Evolutionary conservation across 2,329 filamentous ascomycete species (phyloP), one percentile per base, ranked within the genome.

Genomic region (Akanthomyces muscarius): DNA sequence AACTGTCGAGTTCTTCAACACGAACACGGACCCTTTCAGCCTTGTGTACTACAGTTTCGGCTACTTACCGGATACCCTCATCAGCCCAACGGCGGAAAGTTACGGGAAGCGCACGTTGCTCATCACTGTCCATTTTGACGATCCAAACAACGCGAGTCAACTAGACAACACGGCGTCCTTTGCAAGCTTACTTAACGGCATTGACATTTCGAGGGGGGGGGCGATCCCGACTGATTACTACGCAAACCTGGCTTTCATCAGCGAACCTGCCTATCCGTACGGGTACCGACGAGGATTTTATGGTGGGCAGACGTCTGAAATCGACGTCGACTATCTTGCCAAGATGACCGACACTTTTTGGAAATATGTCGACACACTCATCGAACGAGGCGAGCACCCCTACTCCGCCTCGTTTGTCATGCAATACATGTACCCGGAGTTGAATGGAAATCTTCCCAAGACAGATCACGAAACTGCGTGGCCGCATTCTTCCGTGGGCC

Each of bases 1-100:
- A n/a, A 54, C 55, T 5, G 62, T 59, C 8, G 62, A 58, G 4
- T 63, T 58, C 18, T 63, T 63, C 48, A 36, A 47, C 4, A 38
- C 45, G 10, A 63, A 63, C 42, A 16, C 53, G 8, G 62, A 63
- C 36, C 62, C 62, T 0, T 63, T 63, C 42, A 59, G 54, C 30
- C 41, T 59, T 16, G 41, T 63, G 4, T 63, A 63, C 33, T 63
- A 63, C 41, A 63, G 62, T 28, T 63, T 59, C 11, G 62, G 62
- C 4, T 59, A 30, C 28, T 28, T 63, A 21, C 62, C 62, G 3
- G n/a, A 30, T 16, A 54, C 21, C 8, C 41, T 63, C 18, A 7
- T 4, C 6, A 48, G 42, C 23, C 47, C 54, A 5, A 63, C 23
- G n/a, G 38, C 41, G 30, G 54, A 47, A n/a, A 48, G 42, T 21